Evolutionary conservation across 2,329 filamentous ascomycete species (phyloP).

Genomic region (Allantophomopsis lycopodina): DNA sequence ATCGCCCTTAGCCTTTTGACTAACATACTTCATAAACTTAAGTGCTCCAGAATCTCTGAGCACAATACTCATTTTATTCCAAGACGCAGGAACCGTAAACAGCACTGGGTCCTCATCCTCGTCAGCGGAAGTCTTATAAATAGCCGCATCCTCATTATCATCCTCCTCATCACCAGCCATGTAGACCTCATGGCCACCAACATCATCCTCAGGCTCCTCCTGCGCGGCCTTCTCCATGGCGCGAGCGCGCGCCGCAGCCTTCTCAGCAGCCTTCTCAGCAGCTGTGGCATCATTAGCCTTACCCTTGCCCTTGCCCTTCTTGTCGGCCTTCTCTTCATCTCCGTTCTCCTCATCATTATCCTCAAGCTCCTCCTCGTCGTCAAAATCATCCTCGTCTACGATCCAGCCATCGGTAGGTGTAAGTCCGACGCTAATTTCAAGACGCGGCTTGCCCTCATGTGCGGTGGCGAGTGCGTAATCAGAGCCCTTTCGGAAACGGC

Average conservation of each 20-base stretch:
- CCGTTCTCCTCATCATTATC: constrained; percentile 5
- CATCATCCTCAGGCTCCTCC: constrained; percentile 34
- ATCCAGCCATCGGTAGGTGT: constrained; percentile 83
- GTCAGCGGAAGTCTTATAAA: constrained; percentile 58
- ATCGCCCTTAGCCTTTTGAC: constrained; percentile 67
- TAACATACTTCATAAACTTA: constrained; percentile 95
- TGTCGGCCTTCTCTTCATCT: constrained; percentile 15
- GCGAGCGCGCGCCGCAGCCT: constrained; percentile 9
- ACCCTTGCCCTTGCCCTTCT: constrained; percentile 17
- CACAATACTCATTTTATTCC: constrained; percentile 89
- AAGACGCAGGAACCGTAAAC: constrained; percentile 55
- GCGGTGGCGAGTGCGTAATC: constrained; percentile 92
- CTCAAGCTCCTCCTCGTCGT: constrained; percentile 23
- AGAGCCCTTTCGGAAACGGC: constrained; percentile 72
- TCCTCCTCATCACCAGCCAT: constrained; percentile 77
- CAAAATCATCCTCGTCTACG: constrained; percentile 44
- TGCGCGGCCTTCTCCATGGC: constrained; percentile 12
- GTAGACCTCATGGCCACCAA: constrained; percentile 77
- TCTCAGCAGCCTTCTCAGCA: constrained; percentile 5
- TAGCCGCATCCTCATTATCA: constrained; percentile 60
- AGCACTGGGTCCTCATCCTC: constrained; percentile 66
- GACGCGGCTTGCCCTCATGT: constrained; percentile 61
- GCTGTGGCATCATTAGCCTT: constrained; percentile 6
- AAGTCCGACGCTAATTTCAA: constrained; percentile 79
- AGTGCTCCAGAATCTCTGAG: constrained; percentile 75